Base-by-base conservation (phyloP, 768 basidiomycete species). In the Auriscalpium microsporum region DNA sequence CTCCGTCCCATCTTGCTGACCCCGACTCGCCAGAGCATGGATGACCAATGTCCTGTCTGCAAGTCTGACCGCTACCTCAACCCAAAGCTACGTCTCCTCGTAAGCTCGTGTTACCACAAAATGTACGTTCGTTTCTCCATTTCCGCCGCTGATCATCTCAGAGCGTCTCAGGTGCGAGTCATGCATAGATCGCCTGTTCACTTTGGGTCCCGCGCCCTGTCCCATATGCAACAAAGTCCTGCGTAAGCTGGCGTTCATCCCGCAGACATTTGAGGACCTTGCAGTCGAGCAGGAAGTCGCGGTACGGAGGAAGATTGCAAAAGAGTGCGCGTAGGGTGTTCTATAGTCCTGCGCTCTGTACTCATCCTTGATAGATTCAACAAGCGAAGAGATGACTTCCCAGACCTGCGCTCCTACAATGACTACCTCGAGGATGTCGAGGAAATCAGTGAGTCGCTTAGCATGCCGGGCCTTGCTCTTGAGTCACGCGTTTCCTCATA, bases 31-130 rank as follows among this genome's bases (percentile, higher is more conserved):
- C 50, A 90, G 88, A 84, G 86, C 23, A 88, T 89, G 81, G 87
- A 91, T 58, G 96, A 99, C 69, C 85, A 90, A 67, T 99, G 96
- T 73, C 95, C 95, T 0, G 88, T 98, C 2, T 98, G 96, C 77
- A 93, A 93, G 70, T 94, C 91, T 42, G 96, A 99, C 69, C 76
- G 95, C 53, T 97, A 96, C 67, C 76, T 96, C 56, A 96, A 98
- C 64, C 92, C 94, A 19, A 95, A 94, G 65, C 75, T 99, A 36
- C 83, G 95, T 45, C 77, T 99, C 40, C 80, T 98, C 49, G 94
- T 99, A 63, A 93, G 90, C 69, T 86, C 91, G 14, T 99, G 96
- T 69, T 99, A 96, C 71, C 96, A 99, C 72, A 96, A 96, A 79
- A 95, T 98, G 96, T 94, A 61, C 58, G 75, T 59, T 51, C 47